Evolutionary conservation across 345 rosid species (phyloP).

Genomic region (Limnanthes douglasii): DNA sequence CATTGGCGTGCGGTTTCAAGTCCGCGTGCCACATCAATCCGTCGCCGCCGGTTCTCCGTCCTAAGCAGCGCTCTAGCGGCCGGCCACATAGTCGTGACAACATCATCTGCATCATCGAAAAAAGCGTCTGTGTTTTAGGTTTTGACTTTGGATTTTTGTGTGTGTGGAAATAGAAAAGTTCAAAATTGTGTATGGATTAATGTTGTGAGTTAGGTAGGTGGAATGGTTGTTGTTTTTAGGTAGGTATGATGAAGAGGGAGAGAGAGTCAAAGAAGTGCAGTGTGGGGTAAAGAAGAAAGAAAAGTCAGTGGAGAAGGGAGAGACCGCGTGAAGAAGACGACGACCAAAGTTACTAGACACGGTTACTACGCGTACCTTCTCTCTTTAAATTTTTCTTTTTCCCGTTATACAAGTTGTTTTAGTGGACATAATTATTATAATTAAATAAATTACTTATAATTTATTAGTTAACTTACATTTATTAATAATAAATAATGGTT

Average conservation of each 20-base stretch:
- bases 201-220: not conserved
- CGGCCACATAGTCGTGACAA: constrained; percentile 47
- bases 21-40: constrained; percentile 75
- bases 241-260: not conserved
- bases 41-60: constrained; percentile 47
- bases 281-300: constrained; percentile 2
- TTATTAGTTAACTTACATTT: too few relatives aligned
- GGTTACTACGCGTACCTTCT: too few relatives aligned
- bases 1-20: constrained; percentile 62
- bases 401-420: too few relatives aligned
- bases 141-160: not conserved
- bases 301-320: constrained; percentile 8
- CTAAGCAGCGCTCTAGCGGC: constrained; percentile 65
- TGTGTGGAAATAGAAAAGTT: not conserved
- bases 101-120: constrained; percentile 10
- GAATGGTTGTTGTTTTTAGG: not conserved
- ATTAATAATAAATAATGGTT: too few relatives aligned
- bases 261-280: not conserved
- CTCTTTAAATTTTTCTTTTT: too few relatives aligned
- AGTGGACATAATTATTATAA: too few relatives aligned
- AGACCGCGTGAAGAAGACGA: constrained; percentile 45
- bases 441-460: too few relatives aligned
- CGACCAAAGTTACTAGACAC: constrained; percentile 8
- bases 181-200: too few relatives aligned
- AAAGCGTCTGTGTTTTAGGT: not conserved